Percentiles rank a stretch among this genome's conserved stretches.
Conservation (phyloP, 805 yeast species). For the Candida silvatica region DNA sequence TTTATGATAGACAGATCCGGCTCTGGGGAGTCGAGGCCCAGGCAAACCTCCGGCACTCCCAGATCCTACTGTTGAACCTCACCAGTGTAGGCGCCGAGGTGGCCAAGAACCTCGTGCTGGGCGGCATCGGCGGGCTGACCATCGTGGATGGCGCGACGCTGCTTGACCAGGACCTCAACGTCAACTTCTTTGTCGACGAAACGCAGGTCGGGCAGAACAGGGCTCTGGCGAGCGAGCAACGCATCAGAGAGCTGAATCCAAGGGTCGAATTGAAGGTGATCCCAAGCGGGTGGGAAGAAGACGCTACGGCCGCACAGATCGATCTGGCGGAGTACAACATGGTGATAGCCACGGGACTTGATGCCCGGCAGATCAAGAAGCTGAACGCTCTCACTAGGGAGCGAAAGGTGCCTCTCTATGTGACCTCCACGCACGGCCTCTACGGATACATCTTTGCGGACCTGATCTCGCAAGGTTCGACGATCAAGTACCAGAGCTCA, state of each 20-base stretch:
- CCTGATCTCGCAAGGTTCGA: slow-evolving; percentile 53
- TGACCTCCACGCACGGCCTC: slow-evolving; percentile 66
- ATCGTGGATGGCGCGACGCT: slow-evolving; percentile 52
- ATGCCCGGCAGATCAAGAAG: slow-evolving; percentile 28
- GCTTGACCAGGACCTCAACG: slow-evolving; percentile 53
- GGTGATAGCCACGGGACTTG: slow-evolving; percentile 66
- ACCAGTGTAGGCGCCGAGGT: slow-evolving; percentile 79
- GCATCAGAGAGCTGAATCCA: slow-evolving; percentile 70
- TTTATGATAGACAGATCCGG: slow-evolving; percentile 91
- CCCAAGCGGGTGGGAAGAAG: slow-evolving; percentile 6
- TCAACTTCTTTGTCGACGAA: slow-evolving; percentile 64
- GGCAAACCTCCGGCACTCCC: slow-evolving; percentile 61
- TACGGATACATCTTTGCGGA: slow-evolving; percentile 80
- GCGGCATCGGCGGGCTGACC: slow-evolving; percentile 79
- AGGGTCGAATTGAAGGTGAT: slow-evolving; percentile 46
- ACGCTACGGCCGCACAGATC: slow-evolving; percentile 17
- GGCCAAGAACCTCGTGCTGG: slow-evolving; percentile 75
- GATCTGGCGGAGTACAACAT: slow-evolving; percentile 55
- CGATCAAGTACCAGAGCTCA: slow-evolving; percentile 42
- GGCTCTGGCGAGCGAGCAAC: slow-evolving; percentile 42
- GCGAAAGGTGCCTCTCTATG: slow-evolving; percentile 56
- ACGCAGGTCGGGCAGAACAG: slow-evolving; percentile 47
- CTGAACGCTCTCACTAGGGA: slow-evolving; percentile 52
- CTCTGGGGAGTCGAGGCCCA: slow-evolving; percentile 97
- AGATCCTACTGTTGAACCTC: slow-evolving; percentile 58